Evolutionary conservation across 768 basidiomycete genomes (phyloP).

Genomic region (Pluteus cervinus): DNA sequence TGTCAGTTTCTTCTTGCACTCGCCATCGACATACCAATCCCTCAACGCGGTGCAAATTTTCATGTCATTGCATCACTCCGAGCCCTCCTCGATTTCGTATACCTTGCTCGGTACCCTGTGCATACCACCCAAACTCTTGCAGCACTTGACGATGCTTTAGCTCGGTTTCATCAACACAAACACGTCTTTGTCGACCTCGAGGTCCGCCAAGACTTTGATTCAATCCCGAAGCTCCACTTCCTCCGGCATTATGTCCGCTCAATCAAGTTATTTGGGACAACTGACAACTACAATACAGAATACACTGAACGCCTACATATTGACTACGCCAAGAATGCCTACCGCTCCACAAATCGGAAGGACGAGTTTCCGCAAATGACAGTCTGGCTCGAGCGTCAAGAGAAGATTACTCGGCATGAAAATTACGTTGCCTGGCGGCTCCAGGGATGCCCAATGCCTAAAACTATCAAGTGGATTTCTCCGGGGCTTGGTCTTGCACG

Average conservation of each 20-base stretch:
- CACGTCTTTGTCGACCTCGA: conserved; percentile 26
- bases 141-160: conserved; percentile 18
- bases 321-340: conserved; percentile 1
- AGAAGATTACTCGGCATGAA: background rate
- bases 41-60: conserved; percentile 6
- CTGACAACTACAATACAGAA: conserved; percentile 10
- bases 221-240: conserved; percentile 38
- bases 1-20: conserved; percentile 25
- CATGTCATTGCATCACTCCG: conserved; percentile 7
- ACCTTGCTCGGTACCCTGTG: conserved; percentile 11
- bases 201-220: conserved; percentile 29
- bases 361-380: conserved; percentile 4
- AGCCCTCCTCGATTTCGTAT: conserved; percentile 19
- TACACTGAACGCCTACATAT: conserved; percentile 1
- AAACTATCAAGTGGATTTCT: too few relatives aligned
- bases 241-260: conserved; percentile 24
- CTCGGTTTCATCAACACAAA: conserved; percentile 33
- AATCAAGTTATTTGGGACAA: conserved; percentile 11
- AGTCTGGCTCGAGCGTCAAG: conserved; percentile 1
- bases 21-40: conserved; percentile 27
- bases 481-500: background rate
- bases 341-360: background rate
- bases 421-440: background rate
- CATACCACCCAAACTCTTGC: conserved; percentile 12
- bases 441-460: background rate